Conservation (phyloP, 2,329 filamentous ascomycete genomes). For the Juglanconis sp. region DNA sequence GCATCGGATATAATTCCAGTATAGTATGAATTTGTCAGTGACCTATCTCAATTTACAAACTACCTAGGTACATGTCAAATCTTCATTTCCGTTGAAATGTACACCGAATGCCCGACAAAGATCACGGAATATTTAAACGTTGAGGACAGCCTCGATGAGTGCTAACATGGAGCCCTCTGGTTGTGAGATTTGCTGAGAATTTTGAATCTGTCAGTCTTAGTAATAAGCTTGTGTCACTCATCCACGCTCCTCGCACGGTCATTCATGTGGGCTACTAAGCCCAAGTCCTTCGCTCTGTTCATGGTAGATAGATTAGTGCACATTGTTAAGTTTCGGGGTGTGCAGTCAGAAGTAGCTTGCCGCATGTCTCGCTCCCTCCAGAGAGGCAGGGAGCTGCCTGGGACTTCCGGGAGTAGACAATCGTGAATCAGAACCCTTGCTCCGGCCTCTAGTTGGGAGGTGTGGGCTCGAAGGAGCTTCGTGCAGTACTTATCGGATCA, state of each 20-base stretch:
- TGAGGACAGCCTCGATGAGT: neutral
- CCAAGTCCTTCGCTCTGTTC: neutral
- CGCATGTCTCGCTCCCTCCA: conserved; percentile 1
- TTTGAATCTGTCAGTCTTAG: neutral
- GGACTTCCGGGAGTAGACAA: neutral
- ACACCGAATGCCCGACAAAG: no score
- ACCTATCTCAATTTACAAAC: no score
- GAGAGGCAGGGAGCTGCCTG: neutral
- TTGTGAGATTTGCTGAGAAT: neutral
- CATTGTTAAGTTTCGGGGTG: neutral
- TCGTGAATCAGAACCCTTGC: neutral
- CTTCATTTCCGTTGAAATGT: no score
- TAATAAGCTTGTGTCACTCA: neutral
- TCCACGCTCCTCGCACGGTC: neutral
- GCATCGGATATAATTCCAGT: no score
- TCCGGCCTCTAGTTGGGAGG: neutral
- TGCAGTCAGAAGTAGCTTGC: neutral
- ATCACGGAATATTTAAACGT: no score
- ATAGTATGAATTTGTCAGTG: no score
- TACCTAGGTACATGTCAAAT: no score
- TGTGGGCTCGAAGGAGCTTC: conserved; percentile 26
- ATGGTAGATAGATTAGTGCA: neutral
- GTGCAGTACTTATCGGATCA: conserved; percentile 36
- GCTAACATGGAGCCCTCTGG: neutral
- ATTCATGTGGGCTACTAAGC: neutral